Base-by-base conservation (phyloP, 2,329 filamentous ascomycete species). In the Daldinia sp. region DNA sequence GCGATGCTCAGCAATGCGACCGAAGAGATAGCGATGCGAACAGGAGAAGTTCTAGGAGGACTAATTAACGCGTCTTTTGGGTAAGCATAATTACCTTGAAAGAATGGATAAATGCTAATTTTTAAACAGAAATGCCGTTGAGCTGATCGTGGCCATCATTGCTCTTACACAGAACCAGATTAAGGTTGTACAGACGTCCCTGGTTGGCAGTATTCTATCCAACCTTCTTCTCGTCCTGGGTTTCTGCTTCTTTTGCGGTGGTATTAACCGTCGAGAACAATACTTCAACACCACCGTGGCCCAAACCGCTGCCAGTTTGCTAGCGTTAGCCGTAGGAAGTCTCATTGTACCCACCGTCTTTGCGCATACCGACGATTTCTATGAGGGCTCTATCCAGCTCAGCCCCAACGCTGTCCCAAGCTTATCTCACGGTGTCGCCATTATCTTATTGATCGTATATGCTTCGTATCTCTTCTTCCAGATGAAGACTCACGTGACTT, bases 341-440 rank as follows among this genome's bases (percentile, higher is more conserved):
- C 85, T 97, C 73, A 95, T 98, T 72, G 93, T 98, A 28, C 95
- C 95, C 0, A 97, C 94, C 5, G 93, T 95, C 4, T 97, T 97
- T 78, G 87, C 75, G n/a, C 73, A 92, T 70, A 82, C 82, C 15
- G 82, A 81, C 53, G 77, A 80, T 33, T 83, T 84, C 1, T 74
- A 73, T 4, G 76, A 77, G 0, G 69, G 78, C 39, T 72, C 78
- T 1, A 73, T 77, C 26, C 64, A 72, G 2, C 85, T 88, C 4
- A 88, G 91, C n/a, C 85, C 86, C 13, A 79, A 82, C 4, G 86
- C 88, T 3, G 88, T 92, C 12, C 87, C 88, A 12, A 82, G 83
- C 63, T 81, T 92, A 23, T 94, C 92, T 0, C 88, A 91, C 61
- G 92, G 92, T 58, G 93, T 91, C 1, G 83, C 92, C 0, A 82